Evolutionary conservation across 768 basidiomycete genomes (phyloP).

Genomic region (Auricularia auricula-judae): DNA sequence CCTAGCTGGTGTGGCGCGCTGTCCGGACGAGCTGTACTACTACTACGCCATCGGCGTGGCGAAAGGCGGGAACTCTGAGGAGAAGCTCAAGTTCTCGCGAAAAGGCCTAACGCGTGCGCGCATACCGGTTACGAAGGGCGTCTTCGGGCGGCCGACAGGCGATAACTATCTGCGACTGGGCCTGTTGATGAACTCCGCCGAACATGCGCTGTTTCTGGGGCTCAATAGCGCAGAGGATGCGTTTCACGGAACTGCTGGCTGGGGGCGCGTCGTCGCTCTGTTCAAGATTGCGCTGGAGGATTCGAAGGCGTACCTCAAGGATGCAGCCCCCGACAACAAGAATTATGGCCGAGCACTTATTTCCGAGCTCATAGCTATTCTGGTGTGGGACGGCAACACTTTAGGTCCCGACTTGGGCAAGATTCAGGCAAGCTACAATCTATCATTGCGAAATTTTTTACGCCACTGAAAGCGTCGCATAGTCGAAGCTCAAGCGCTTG

Average conservation of each 20-base stretch:
- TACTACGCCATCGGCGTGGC: slow-evolving; percentile 50
- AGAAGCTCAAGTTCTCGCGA: neutral
- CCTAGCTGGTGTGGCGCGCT: slow-evolving; percentile 37
- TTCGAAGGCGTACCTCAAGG: slow-evolving; percentile 38
- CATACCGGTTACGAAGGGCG: slow-evolving; percentile 59
- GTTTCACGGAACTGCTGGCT: slow-evolving; percentile 21
- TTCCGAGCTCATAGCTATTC: slow-evolving; percentile 46
- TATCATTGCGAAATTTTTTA: neutral
- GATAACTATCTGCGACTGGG: slow-evolving; percentile 46
- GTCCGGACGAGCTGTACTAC: slow-evolving; percentile 50
- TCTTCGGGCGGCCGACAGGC: slow-evolving; percentile 21
- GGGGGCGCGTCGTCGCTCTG: slow-evolving; percentile 52
- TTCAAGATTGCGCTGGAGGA: slow-evolving; percentile 51
- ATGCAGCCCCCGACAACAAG: slow-evolving; percentile 52
- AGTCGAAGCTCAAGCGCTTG: slow-evolving; percentile 22
- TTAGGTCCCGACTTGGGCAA: slow-evolving; percentile 38
- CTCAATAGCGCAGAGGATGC: slow-evolving; percentile 15
- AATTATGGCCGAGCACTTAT: slow-evolving; percentile 48
- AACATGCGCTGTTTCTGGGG: slow-evolving; percentile 49
- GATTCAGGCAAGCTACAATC: slow-evolving; percentile 29
- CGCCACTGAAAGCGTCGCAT: neutral
- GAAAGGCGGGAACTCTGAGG: slow-evolving; percentile 20
- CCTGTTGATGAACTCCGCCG: slow-evolving; percentile 50
- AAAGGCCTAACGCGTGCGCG: slow-evolving; percentile 7
- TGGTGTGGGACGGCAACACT: slow-evolving; percentile 41